These are phyloP conservation scores for Amborella trichopoda DNA, from an alignment of 164 flowering plant species.

Conservation along the genomic window DNA sequence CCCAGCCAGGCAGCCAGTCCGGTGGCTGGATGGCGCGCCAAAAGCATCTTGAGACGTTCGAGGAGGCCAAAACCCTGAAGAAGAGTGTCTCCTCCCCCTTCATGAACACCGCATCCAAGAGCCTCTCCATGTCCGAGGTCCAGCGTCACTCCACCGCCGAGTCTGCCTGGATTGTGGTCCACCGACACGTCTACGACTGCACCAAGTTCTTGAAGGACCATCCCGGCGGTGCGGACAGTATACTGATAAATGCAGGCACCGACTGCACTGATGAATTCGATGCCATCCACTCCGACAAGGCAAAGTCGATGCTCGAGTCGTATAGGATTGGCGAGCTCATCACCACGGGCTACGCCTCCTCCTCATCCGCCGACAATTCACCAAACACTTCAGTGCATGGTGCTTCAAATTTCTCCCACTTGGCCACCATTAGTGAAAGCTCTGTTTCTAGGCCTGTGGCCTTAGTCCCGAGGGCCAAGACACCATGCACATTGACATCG, in stretches of 20 bases:
- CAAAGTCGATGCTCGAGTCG: slow-evolving; percentile 68
- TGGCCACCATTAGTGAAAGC: slow-evolving; percentile 49
- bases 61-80: slow-evolving; percentile 28
- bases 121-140: slow-evolving; percentile 60
- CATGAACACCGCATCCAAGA: slow-evolving; percentile 61
- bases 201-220: slow-evolving; percentile 83
- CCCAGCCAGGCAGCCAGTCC: slow-evolving; percentile 67
- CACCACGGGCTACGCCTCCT: slow-evolving; percentile 50
- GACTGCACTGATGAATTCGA: slow-evolving; percentile 98
- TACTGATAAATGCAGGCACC: slow-evolving; percentile 90
- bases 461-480: slow-evolving; percentile 48
- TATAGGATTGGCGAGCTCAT: slow-evolving; percentile 67
- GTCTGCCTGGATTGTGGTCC: slow-evolving; percentile 91
- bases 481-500: slow-evolving; percentile 51
- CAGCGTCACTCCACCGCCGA: slow-evolving; percentile 55
- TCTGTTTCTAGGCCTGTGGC: slow-evolving; percentile 21
- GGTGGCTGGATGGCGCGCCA: slow-evolving; percentile 96
- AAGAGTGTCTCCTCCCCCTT: slow-evolving; percentile 67
- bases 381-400: slow-evolving; percentile 69
- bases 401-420: slow-evolving; percentile 18
- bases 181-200: slow-evolving; percentile 86
- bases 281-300: slow-evolving; percentile 90
- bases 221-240: slow-evolving; percentile 93
- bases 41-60: slow-evolving; percentile 41
- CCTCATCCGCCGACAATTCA: slow-evolving; percentile 18